Percentiles rank a stretch among this genome's conserved stretches.
Evolutionary conservation across 495 filamentous ascomycete genomes (phyloP).

Genomic region (Podospora australis): DNA sequence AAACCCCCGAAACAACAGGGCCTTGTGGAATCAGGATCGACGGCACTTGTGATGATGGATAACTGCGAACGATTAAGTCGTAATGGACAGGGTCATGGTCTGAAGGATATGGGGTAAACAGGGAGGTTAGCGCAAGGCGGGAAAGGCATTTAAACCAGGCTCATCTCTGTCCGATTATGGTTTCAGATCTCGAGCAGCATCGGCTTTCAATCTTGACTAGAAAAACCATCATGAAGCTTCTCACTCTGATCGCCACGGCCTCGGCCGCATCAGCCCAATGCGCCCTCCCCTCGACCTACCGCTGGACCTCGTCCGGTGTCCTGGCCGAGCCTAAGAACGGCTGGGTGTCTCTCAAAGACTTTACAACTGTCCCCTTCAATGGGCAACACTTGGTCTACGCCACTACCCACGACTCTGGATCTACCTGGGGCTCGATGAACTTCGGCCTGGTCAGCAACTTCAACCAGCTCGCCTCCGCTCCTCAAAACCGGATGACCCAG

Average conservation of each 20-base stretch:
- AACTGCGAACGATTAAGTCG: no score
- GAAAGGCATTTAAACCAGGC: no score
- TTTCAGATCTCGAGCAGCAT: no score
- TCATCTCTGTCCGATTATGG: no score
- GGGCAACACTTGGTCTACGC: slow-evolving; percentile 49
- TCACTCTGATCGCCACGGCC: slow-evolving; percentile 11
- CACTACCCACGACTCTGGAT: slow-evolving; percentile 31
- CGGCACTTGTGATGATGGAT: no score
- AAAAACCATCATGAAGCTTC: background rate
- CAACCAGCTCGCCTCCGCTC: slow-evolving; percentile 46
- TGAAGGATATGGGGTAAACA: no score
- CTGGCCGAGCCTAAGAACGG: slow-evolving; percentile 45
- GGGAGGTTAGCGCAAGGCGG: no score
- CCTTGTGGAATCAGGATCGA: no score
- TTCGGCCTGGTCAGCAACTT: slow-evolving; percentile 52
- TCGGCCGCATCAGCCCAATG: slow-evolving; percentile 27
- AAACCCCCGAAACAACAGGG: no score
- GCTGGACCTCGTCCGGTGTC: slow-evolving; percentile 43
- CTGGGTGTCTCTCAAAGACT: slow-evolving; percentile 53
- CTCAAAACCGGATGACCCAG: slow-evolving; percentile 43
- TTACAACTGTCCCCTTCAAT: slow-evolving; percentile 44
- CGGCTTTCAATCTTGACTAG: background rate
- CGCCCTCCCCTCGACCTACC: slow-evolving; percentile 47
- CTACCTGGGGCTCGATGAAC: slow-evolving; percentile 50
- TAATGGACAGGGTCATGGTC: no score